Evolutionary conservation across 2,329 filamentous ascomycete species (phyloP).

Genomic region (Colletotrichum cereale): DNA sequence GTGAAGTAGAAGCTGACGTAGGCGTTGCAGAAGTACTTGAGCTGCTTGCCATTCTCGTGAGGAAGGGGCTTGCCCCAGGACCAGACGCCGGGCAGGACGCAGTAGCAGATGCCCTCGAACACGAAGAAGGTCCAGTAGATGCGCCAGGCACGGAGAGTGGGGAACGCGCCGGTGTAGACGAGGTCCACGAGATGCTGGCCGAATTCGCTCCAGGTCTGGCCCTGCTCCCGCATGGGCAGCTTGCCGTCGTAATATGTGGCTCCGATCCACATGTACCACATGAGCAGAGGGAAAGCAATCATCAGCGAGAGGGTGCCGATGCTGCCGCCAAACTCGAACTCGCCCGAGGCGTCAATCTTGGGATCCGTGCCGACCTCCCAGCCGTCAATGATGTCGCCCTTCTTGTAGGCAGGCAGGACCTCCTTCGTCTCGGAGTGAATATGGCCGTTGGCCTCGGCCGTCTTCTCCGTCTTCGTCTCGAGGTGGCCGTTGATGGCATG

Average conservation of each 20-base stretch:
- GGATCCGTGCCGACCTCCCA: conserved; percentile 71
- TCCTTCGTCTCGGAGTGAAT: conserved; percentile 30
- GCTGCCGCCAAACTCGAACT: conserved; percentile 86
- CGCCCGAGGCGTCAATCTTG: conserved; percentile 72
- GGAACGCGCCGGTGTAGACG: conserved; percentile 86
- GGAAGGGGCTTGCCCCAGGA: conserved; percentile 89
- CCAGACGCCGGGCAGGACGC: conserved; percentile 87
- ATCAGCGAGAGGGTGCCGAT: conserved; percentile 82
- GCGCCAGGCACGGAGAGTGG: conserved; percentile 83
- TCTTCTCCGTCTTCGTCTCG: conserved; percentile 4
- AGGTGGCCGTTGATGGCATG: conserved; percentile 11
- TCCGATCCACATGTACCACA: conserved; percentile 98
- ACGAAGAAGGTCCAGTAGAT: conserved; percentile 97
- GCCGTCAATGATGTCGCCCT: conserved; percentile 61
- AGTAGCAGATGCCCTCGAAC: conserved; percentile 86
- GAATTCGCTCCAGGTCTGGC: conserved; percentile 75
- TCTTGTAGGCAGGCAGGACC: conserved; percentile 35
- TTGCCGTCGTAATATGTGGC: conserved; percentile 86
- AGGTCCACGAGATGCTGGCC: conserved; percentile 73
- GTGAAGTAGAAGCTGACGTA: conserved; percentile 90
- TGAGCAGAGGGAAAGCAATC: conserved; percentile 86
- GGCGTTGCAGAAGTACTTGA: conserved; percentile 95
- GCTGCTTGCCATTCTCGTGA: conserved; percentile 85
- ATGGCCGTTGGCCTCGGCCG: conserved; percentile 34
- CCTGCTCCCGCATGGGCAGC: conserved; percentile 73